Conservation (phyloP, 257 asterid genomes). For the Avicennia marina region DNA sequence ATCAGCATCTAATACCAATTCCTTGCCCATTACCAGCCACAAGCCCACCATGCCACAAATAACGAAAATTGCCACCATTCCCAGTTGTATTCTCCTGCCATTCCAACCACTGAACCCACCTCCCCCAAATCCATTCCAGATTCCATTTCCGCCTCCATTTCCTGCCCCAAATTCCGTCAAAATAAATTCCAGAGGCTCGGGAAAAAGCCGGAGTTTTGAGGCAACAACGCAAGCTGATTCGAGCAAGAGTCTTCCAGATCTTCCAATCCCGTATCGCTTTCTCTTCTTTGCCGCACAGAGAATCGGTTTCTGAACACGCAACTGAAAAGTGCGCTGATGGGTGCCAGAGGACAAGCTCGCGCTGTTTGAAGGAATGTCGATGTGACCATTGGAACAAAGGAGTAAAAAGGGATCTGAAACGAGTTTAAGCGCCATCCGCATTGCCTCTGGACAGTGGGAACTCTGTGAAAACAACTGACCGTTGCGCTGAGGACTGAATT, state of each 20-base stretch:
- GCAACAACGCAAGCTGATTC: slow-evolving; percentile 65
- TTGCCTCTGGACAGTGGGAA: slow-evolving; percentile 12
- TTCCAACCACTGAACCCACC: slow-evolving; percentile 63
- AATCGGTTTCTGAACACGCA: slow-evolving; percentile 21
- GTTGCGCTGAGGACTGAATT: slow-evolving; percentile 19
- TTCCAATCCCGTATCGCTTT: slow-evolving; percentile 29
- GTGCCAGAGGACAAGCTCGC: not conserved
- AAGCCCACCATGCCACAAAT: slow-evolving; percentile 34
- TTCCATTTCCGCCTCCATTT: slow-evolving; percentile 49
- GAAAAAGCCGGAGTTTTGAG: slow-evolving; percentile 52
- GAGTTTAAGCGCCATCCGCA: slow-evolving; percentile 18
- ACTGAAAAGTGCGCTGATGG: not conserved
- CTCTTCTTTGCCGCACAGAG: slow-evolving; percentile 44
- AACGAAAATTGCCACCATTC: slow-evolving; percentile 36
- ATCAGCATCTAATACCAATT: slow-evolving; percentile 30
- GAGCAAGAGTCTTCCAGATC: slow-evolving; percentile 43
- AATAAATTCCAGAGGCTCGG: slow-evolving; percentile 57
- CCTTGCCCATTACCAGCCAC: slow-evolving; percentile 40
- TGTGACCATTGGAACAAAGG: slow-evolving; percentile 1
- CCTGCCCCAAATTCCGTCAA: slow-evolving; percentile 57
- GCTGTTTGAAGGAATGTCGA: not conserved
- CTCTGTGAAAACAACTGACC: slow-evolving; percentile 19
- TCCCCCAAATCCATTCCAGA: slow-evolving; percentile 41
- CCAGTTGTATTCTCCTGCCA: slow-evolving; percentile 27
- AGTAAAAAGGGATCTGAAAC: slow-evolving; percentile 14